Evolutionary conservation across 2,329 filamentous ascomycete genomes (phyloP), one percentile per base, ranked within the genome.

Genomic region (Trichoderma sp.): DNA sequence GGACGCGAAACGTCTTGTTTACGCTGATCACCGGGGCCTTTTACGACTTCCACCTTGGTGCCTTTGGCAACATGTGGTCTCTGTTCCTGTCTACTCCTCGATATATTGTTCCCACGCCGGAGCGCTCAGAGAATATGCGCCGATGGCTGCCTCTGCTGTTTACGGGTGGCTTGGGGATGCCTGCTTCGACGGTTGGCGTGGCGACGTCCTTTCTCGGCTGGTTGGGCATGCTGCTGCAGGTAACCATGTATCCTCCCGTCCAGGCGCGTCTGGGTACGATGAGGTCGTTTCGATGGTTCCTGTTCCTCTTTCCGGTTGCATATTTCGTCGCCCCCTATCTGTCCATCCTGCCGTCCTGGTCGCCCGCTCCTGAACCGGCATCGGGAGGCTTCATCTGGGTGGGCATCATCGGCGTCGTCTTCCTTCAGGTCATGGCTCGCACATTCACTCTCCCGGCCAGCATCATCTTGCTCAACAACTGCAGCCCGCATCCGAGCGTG

Each of bases 241-340:
- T 92, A 24, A 81, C 89, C 61, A 75, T 90, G 9, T 92, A 92
- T 72, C 89, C 89, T 0, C 79, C 80, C 47, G 79, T 90, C 3
- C 88, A 90, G 70, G 81, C 81, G 1, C 82, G 82, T 3, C 83
- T 90, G 10, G 90, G 89, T 17, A 89, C 89, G 0, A 78, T 92
- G 68, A 81, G 81, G 3, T 87, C 85, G n/a, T 91, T 90, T 76
- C 82, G 85, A 24, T 81, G 80, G 66, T 90, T 89, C 63, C 78
- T 91, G 1, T 80, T 85, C 9, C 80, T 91, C 9, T 92, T 91
- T 65, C 86, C 89, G 0, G 63, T 89, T 3, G 87, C 88, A 1
- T 92, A 92, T 73, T 78, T 86, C 17, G 77, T 90, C 2, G 85
- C 88, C 10, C 90, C 89, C 0, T 90, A 88, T 71, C 81, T 92